Evolutionary conservation across 306 rosid genomes (phyloP).

Genomic region (Vigna angularis): DNA sequence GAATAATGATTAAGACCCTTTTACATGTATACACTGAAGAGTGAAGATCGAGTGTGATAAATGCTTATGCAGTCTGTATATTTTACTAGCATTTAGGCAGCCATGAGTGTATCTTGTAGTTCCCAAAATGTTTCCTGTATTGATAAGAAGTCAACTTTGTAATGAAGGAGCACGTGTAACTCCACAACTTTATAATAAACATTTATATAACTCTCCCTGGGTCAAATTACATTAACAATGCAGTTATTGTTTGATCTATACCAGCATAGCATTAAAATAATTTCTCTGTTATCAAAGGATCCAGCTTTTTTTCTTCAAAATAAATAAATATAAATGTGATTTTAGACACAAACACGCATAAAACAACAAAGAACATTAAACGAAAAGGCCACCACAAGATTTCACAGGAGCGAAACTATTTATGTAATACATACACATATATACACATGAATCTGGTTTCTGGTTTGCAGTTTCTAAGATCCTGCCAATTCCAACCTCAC

Average conservation of each 20-base stretch:
- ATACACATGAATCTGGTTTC: constrained; percentile 33
- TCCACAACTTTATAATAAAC: not conserved
- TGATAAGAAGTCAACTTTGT: constrained; percentile 56
- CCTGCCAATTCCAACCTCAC: constrained; percentile 51
- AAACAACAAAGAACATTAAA: constrained; percentile 31
- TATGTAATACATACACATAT: not conserved
- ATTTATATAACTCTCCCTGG: constrained; percentile 6
- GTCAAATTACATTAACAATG: constrained; percentile 39
- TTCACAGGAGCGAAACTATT: constrained; percentile 25
- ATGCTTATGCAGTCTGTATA: not conserved
- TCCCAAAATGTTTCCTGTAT: constrained; percentile 50
- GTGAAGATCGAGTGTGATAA: not conserved
- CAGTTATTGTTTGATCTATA: constrained; percentile 9
- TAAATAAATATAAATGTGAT: not conserved
- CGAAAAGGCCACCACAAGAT: not conserved
- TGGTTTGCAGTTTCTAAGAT: constrained; percentile 17
- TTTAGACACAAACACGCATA: not conserved
- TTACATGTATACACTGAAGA: constrained; percentile 8
- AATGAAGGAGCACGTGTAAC: constrained; percentile 54
- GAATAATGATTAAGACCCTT: not conserved
- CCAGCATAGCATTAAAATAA: constrained; percentile 13
- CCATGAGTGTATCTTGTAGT: constrained; percentile 39
- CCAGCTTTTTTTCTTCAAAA: constrained; percentile 43
- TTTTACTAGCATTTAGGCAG: not conserved
- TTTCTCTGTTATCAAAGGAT: constrained; percentile 32